Base-by-base conservation (phyloP, 1,284 basidiomycete species). In the Tilletia setariae region DNA sequence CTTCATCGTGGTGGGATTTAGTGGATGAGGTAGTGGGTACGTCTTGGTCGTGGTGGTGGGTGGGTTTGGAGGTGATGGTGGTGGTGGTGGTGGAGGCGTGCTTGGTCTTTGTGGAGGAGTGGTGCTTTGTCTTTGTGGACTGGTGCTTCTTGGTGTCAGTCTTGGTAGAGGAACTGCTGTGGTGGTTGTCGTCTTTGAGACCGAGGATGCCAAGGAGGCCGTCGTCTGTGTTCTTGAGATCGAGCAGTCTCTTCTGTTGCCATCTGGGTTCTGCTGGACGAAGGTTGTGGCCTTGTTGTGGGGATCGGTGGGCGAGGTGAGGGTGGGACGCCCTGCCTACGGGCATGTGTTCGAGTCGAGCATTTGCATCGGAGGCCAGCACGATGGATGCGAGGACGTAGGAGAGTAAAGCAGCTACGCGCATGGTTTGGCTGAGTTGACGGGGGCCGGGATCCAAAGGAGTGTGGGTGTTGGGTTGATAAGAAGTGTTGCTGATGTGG, bases 401-500 rank as follows among this genome's bases (percentile, higher is more conserved):
- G 56, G 56, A 13, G 28, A 21, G 9, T 30, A 61, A 35, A 1
- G 56, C 56, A 13, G 28, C 13, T 13, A 35, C 56, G 32, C 56
- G 56, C 56, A 61, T 61, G 9, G 28, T 59, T 7, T 49, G 46
- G 46, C 19, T 19, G 56, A 11, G 23, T 25, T 19, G 56, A 30
- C 2, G 19, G 56, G 43, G 43, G n/a, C n/a, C n/a, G 21, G 4
- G 16, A 53, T 25, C 11, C 53, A 61, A 61, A 61, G 4, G 56
- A 61, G 32, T 61, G 56, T 61, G 56, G 15, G 56, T 61, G 56
- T n/a, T n/a, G n/a, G n/a, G n/a, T n/a, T n/a, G n/a, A n/a, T n/a
- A n/a, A n/a, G n/a, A n/a, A n/a, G n/a, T n/a, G n/a, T n/a, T n/a
- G n/a, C n/a, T n/a, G n/a, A n/a, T n/a, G n/a, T n/a, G n/a, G n/a